A percentile compares a stretch with the other conserved stretches of the same genome.
Evolutionary conservation across 805 yeast species (phyloP).

Genomic region (Pichia californica): DNA sequence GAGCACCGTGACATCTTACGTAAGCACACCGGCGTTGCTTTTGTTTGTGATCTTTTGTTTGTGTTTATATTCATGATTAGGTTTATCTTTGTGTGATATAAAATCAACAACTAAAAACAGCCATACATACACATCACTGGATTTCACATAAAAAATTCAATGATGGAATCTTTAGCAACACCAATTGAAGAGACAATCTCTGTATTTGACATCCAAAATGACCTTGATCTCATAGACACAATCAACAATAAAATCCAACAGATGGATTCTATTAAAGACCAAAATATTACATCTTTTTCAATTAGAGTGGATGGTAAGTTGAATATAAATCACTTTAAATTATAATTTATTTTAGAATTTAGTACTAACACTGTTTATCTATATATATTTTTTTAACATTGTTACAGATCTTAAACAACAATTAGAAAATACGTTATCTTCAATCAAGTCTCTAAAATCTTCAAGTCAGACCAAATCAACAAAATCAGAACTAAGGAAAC

Average conservation of each 20-base stretch:
- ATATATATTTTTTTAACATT: too few relatives aligned
- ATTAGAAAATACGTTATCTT: slow-evolving; percentile 5
- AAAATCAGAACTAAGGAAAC: slow-evolving; percentile 26
- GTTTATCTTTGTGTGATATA: too few relatives aligned
- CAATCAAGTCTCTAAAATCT: slow-evolving; percentile 1
- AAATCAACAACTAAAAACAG: too few relatives aligned
- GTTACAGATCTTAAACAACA: slow-evolving; percentile 8
- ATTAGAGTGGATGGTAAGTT: not conserved
- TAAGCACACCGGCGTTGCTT: too few relatives aligned
- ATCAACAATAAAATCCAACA: slow-evolving; percentile 2
- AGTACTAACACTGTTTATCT: too few relatives aligned
- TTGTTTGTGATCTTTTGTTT: too few relatives aligned
- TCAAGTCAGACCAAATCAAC: slow-evolving; percentile 14
- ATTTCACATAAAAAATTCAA: too few relatives aligned
- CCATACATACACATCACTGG: too few relatives aligned
- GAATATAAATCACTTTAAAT: too few relatives aligned
- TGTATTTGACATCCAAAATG: slow-evolving; percentile 2
- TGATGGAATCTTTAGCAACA: slow-evolving; percentile 1
- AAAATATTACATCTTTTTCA: not conserved
- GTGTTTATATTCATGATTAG: too few relatives aligned
- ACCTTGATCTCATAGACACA: not conserved
- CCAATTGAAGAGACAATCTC: slow-evolving; percentile 3
- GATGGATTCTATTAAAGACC: not conserved
- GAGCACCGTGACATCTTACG: too few relatives aligned
- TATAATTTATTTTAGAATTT: too few relatives aligned